phyloP scores from a whole-genome alignment of 169 alveolate species.

The Eimeria falciformis region DNA sequence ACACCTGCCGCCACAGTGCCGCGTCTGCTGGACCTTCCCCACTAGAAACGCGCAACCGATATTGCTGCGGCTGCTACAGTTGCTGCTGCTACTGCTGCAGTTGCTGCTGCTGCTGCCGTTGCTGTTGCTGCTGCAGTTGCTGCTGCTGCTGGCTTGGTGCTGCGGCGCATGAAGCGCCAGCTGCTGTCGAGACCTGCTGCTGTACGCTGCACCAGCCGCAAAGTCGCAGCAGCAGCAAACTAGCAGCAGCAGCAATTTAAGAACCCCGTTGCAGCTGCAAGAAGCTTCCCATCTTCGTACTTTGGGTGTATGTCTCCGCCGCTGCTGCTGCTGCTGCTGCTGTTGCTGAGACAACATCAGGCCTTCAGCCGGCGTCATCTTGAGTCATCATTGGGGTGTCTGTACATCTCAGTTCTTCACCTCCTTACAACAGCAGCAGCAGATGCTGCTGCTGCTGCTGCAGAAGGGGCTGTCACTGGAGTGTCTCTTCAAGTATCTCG shows the following conservation, averaged over 20 bases:
- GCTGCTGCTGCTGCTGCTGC: slow-evolving; percentile 20
- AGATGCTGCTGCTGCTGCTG: slow-evolving; percentile 2
- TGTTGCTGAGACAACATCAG: neutral
- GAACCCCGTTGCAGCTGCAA: neutral
- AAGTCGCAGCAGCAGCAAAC: neutral
- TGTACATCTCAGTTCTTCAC: neutral
- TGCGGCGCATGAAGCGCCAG: neutral
- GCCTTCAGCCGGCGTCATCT: neutral
- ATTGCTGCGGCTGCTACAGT: neutral
- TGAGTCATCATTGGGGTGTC: neutral
- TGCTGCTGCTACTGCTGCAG: slow-evolving; percentile 6
- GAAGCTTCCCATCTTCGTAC: too few species aligned
- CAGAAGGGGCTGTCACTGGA: neutral
- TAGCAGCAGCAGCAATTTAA: neutral
- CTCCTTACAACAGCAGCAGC: neutral
- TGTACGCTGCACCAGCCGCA: neutral
- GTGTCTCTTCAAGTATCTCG: neutral
- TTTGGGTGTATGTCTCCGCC: neutral
- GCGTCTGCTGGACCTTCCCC: neutral
- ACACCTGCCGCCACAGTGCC: neutral
- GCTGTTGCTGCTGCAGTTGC: slow-evolving; percentile 9
- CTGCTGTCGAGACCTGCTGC: neutral
- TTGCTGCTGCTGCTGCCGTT: slow-evolving; percentile 33
- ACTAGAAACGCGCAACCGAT: neutral
- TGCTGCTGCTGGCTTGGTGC: neutral